Conservation (phyloP, 2,329 filamentous ascomycete genomes). For the Monosporascus sp. region DNA sequence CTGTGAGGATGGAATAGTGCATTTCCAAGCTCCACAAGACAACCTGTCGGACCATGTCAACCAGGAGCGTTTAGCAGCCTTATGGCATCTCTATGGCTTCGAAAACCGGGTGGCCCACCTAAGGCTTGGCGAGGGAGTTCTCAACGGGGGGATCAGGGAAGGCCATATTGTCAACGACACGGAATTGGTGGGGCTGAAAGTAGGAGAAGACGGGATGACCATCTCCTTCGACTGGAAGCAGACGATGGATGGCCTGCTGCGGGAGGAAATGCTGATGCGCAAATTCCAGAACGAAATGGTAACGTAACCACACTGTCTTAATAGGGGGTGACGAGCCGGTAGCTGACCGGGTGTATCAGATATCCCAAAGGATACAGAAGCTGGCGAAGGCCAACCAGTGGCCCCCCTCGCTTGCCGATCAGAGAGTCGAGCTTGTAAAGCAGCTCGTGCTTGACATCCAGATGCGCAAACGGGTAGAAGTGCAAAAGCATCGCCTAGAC, state of each 20-base stretch:
- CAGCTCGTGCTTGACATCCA: conserved; percentile 13
- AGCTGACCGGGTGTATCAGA: background rate
- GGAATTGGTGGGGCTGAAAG: conserved; percentile 9
- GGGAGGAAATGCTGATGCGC: conserved; percentile 16
- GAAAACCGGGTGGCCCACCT: conserved; percentile 14
- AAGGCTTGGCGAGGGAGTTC: conserved; percentile 10
- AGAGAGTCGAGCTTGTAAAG: conserved; percentile 9
- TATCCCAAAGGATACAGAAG: conserved; percentile 5
- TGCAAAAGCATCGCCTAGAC: conserved; percentile 10
- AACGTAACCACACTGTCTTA: conserved; percentile 5
- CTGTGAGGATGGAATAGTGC: conserved; percentile 2
- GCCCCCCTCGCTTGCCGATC: conserved; percentile 11
- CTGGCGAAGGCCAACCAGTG: conserved; percentile 7
- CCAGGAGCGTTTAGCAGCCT: conserved; percentile 4
- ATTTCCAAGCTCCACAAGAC: conserved; percentile 6
- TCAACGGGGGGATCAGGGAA: conserved; percentile 12
- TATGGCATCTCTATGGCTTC: conserved; percentile 13
- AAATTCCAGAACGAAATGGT: conserved; percentile 13
- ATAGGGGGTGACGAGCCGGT: conserved; percentile 3
- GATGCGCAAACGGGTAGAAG: conserved; percentile 12
- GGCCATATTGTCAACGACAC: conserved; percentile 15
- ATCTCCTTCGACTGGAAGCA: conserved; percentile 11
- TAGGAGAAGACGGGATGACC: conserved; percentile 7
- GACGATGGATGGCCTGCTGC: conserved; percentile 11
- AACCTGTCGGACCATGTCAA: conserved; percentile 1